Conservation (phyloP, 208 protist species). For the Trypanosoma melophagium region DNA sequence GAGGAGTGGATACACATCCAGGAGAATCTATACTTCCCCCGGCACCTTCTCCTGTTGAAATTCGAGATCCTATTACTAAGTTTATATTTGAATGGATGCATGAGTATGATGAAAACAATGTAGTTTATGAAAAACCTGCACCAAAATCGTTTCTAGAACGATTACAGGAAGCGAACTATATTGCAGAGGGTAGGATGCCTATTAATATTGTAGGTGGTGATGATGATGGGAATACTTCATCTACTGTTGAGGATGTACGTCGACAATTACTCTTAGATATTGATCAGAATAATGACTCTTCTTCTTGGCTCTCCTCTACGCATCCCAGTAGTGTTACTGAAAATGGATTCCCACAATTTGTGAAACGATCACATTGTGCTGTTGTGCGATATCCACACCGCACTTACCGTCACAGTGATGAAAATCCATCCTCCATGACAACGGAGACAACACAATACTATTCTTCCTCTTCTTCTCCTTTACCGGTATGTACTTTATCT, state of each 20-base stretch:
- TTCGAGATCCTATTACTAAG: conserved; percentile 65
- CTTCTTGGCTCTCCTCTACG: conserved; percentile 46
- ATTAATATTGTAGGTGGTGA: neutral
- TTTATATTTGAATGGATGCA: conserved; percentile 82
- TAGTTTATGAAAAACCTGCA: neutral
- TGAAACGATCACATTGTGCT: conserved; percentile 10
- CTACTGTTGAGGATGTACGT: conserved; percentile 9
- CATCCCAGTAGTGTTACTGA: conserved; percentile 44
- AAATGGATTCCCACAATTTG: conserved; percentile 38
- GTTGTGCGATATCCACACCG: neutral
- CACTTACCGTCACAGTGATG: conserved; percentile 12
- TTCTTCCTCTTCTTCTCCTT: conserved; percentile 8
- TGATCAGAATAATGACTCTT: conserved; percentile 16
- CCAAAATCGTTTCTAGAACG: conserved; percentile 15
- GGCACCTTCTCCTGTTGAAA: conserved; percentile 1
- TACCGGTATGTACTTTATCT: neutral
- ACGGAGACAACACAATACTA: conserved; percentile 28
- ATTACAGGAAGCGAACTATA: conserved; percentile 18
- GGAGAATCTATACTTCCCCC: neutral
- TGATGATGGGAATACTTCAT: neutral
- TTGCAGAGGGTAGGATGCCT: conserved; percentile 1
- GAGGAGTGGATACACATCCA: neutral
- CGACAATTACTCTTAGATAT: conserved; percentile 24
- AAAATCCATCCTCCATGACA: conserved; percentile 16
- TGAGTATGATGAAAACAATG: conserved; percentile 39